Base-by-base conservation (phyloP, 2,329 filamentous ascomycete species). In the Verticillium klebahnii region DNA sequence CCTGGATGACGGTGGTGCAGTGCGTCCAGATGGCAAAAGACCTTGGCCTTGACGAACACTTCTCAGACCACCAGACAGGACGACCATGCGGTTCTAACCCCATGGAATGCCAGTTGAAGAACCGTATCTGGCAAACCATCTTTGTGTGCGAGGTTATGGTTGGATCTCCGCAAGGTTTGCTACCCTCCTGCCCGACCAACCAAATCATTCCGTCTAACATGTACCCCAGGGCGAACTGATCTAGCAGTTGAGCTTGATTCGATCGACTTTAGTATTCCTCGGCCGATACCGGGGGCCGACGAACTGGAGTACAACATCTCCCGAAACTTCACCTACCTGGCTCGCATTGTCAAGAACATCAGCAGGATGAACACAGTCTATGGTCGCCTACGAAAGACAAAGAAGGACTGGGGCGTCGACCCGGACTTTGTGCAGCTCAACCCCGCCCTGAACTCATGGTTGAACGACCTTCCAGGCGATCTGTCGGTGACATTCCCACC, bases 1-100 rank as follows among this genome's bases (percentile, higher is more conserved):
- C 95, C 0, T 98, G 95, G 94, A 96, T 97, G 87, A 92, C 91
- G 5, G 87, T 96, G 23, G 94, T 97, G 60, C 92, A 93, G 64
- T 92, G 94, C 65, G 89, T 96, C 8, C 89, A 93, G 56, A 97
- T 98, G 92, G 92, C 88, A 31, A 95, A 96, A 70, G 94, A 97
- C 71, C 80, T 98, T 36, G 92, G 93, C 23, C 80, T 98, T 6
- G 89, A 97, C 71, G 92, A 97, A 66, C 94, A 98, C 75, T 87
- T 87, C 64, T 88, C 90, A 62, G 86, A 88, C 55, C 95, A 98
- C 73, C 84, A 89, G 65, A 84, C 86, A 59, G 91, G 89, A 25
- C 85, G 84, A 60, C 74, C 83, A 1, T 98, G 95, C 71, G 87
- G 85, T 5, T 87, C 87, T 19, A 83, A 81, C 62, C 79, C 85